phyloP scores from a whole-genome alignment of 345 rosid species.

The Isatis tinctoria region DNA sequence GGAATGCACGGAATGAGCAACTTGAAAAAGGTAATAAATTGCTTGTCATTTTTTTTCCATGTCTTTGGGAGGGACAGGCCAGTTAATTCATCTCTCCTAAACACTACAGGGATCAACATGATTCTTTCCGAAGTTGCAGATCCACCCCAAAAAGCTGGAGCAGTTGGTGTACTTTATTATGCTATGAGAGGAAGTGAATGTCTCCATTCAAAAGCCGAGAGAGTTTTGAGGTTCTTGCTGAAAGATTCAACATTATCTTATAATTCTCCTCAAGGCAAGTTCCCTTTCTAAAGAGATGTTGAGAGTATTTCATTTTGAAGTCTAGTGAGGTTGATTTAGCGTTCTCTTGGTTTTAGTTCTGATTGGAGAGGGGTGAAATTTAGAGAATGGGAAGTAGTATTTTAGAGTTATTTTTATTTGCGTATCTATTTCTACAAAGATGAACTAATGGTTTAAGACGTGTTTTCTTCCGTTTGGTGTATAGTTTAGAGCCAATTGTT shows the following conservation, averaged over 20 bases:
- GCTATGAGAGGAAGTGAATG: conserved; percentile 58
- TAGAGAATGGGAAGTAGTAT: not conserved
- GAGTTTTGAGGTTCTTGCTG: conserved; percentile 47
- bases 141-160: conserved; percentile 50
- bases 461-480: not conserved
- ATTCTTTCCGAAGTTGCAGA: conserved; percentile 59
- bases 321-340: not conserved
- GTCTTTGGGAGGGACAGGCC: not conserved
- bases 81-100: conserved; percentile 10
- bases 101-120: conserved; percentile 54
- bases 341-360: not conserved
- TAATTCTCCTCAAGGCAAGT: conserved; percentile 55
- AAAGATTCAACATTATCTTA: conserved; percentile 45
- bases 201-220: conserved; percentile 61
- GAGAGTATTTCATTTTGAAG: not conserved
- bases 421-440: not conserved
- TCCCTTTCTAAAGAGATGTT: not conserved
- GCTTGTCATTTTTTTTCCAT: not conserved
- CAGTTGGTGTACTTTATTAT: conserved; percentile 57
- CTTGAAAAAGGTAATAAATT: conserved; percentile 52
- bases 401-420: conserved; percentile 1
- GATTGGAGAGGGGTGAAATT: not conserved
- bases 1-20: conserved; percentile 60
- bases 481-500: not conserved
- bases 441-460: not conserved